Base-by-base conservation (phyloP, 768 basidiomycete genomes). In the Kwoniella pini region DNA sequence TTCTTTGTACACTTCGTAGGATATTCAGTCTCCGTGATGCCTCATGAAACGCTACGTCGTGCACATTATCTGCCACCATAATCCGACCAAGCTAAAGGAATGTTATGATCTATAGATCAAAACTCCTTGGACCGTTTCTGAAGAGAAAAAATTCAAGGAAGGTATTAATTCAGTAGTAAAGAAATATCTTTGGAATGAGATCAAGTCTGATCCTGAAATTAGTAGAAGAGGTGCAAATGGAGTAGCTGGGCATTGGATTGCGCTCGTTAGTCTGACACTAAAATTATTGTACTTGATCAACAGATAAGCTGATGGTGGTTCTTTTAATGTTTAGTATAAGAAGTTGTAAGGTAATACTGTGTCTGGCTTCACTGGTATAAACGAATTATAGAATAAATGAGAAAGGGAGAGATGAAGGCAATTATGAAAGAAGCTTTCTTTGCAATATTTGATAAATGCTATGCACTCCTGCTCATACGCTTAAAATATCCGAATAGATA, bases 101-200 rank as follows among this genome's bases (percentile, higher is more conserved):
- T n/a, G n/a, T 36, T 15, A 36, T 22, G 10, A 6, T 17, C 28
- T 19, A 21, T 24, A 52, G 62, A 43, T 21, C 21, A 65, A 60
- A 44, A 65, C 60, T 13, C 39, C 40, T 3, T 61, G 59, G 48
- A 39, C 59, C 3, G 22, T 17, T 1, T 28, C 42, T 4, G 64
- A 65, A 51, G 64, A 65, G 48, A 9, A n/a, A 1, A 28, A 22
- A 21, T 65, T 65, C 44, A 40, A 44, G 5, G 48, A 42, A 19
- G 58, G 46, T 13, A 55, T 65, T 30, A 59, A 65, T 26, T 44
- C n/a, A 2, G 50, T 61, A 19, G 64, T 53, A 13, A 60, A 61
- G 39, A 44, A 53, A 28, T 45, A 65, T 61, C 48, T 61, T 5
- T 65, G 59, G 64, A 39, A 26, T 28, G 64, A 60, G 42, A 15